A percentile compares a stretch with the other conserved stretches of the same genome.
phyloP scores from a whole-genome alignment of 2,329 filamentous ascomycete species.

The Acrodontium crateriforme region DNA sequence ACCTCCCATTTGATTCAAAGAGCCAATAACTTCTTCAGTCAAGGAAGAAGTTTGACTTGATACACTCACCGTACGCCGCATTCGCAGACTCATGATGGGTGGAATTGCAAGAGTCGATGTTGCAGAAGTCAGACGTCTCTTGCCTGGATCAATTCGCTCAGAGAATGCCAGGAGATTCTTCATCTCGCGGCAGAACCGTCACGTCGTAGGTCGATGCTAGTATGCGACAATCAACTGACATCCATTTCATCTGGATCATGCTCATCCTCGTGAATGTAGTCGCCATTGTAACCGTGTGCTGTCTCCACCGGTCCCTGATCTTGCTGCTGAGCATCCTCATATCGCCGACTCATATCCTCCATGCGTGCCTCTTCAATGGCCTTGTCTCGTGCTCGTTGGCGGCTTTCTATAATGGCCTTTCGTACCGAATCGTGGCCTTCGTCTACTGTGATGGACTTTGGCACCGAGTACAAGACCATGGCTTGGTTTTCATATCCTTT shows the following conservation, averaged over 20 bases:
- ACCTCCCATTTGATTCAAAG: too few relatives aligned
- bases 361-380: slow-evolving; percentile 15
- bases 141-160: too few relatives aligned
- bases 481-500: slow-evolving; percentile 44
- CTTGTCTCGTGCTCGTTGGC: slow-evolving; percentile 51
- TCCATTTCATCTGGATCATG: slow-evolving; percentile 55
- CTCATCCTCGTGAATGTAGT: slow-evolving; percentile 14
- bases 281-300: slow-evolving; percentile 20
- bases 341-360: slow-evolving; percentile 20
- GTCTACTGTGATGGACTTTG: slow-evolving; percentile 60
- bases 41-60: too few relatives aligned
- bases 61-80: too few relatives aligned
- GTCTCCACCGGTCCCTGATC: slow-evolving; percentile 15
- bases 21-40: too few relatives aligned
- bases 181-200: too few relatives aligned
- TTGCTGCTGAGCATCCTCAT: slow-evolving; percentile 3
- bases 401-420: slow-evolving; percentile 69
- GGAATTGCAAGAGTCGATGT: too few relatives aligned
- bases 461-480: slow-evolving; percentile 72
- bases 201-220: too few relatives aligned
- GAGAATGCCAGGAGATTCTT: too few relatives aligned
- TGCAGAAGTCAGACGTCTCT: too few relatives aligned
- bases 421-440: slow-evolving; percentile 58
- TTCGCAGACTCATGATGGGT: too few relatives aligned
- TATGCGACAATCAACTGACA: slow-evolving; percentile 30